Evolutionary conservation across 805 yeast genomes (phyloP).

Genomic region (Candida peoriensis): DNA sequence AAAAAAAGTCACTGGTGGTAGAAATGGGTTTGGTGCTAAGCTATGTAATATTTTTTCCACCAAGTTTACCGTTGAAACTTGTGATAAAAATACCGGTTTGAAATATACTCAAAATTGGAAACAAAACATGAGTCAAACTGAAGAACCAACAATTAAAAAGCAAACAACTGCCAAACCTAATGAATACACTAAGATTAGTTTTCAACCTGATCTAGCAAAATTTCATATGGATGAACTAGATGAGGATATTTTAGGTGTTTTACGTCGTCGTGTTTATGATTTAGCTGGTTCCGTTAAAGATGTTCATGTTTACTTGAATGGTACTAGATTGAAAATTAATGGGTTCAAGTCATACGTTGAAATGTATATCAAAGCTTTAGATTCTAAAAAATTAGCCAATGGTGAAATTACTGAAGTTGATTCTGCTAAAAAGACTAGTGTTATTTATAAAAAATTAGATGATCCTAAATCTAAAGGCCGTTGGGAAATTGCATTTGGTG

Average conservation of each 20-base stretch:
- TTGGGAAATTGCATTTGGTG: constrained; percentile 96
- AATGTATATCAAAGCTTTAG: constrained; percentile 77
- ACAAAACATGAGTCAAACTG: constrained; percentile 74
- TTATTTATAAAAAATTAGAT: constrained; percentile 75
- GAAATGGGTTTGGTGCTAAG: constrained; percentile 98
- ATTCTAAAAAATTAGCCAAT: constrained; percentile 30
- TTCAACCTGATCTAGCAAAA: constrained; percentile 79
- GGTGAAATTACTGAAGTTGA: constrained; percentile 28
- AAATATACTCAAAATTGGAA: constrained; percentile 82
- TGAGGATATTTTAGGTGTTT: constrained; percentile 74
- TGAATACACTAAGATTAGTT: constrained; percentile 83
- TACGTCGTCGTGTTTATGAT: constrained; percentile 92
- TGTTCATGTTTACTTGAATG: constrained; percentile 73
- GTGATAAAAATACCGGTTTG: constrained; percentile 60
- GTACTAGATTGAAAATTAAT: constrained; percentile 58
- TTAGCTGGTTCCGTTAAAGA: constrained; percentile 90
- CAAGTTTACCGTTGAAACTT: constrained; percentile 82
- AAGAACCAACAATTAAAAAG: constrained; percentile 65
- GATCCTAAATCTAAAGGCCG: constrained; percentile 44
- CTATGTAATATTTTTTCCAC: constrained; percentile 94
- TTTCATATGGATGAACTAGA: constrained; percentile 85
- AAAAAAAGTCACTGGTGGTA: constrained; percentile 95
- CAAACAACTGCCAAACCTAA: constrained; percentile 38
- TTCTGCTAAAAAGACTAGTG: constrained; percentile 44
- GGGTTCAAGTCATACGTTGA: constrained; percentile 86